phyloP scores from a whole-genome alignment of 1,139 yeast species.

The Candida glucosophila region DNA sequence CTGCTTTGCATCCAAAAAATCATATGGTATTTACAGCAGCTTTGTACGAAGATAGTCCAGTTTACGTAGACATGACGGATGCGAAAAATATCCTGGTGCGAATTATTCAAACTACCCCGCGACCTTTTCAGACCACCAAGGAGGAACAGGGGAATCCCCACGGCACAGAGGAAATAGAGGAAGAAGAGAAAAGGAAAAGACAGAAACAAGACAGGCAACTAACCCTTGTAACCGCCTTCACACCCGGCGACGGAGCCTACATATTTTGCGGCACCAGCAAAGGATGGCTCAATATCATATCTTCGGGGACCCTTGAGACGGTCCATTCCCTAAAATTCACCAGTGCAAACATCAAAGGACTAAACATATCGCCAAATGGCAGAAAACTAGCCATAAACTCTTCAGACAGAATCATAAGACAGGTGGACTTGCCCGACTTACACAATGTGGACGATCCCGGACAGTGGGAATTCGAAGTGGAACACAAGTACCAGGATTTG shows the following conservation, averaged over 20 bases:
- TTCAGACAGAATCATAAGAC: conserved; percentile 77
- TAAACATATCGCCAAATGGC: conserved; percentile 60
- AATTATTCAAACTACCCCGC: conserved; percentile 37
- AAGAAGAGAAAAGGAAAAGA: conserved; percentile 5
- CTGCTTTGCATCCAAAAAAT: conserved; percentile 46
- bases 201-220: conserved; percentile 16
- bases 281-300: conserved; percentile 62
- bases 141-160: conserved; percentile 6
- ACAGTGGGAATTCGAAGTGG: conserved; percentile 55
- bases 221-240: conserved; percentile 27
- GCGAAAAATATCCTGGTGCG: conserved; percentile 19
- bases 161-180: conserved; percentile 68
- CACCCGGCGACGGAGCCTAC: conserved; percentile 38
- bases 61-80: conserved; percentile 42
- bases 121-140: conserved; percentile 61
- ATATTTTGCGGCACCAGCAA: conserved; percentile 71
- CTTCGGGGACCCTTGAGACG: conserved; percentile 17
- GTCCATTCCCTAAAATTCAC: conserved; percentile 50
- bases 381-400: conserved; percentile 68
- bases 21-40: conserved; percentile 38
- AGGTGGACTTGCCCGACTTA: conserved; percentile 48
- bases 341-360: conserved; percentile 63
- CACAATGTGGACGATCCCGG: conserved; percentile 18
- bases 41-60: conserved; percentile 45
- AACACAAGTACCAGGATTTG: conserved; percentile 83